Conservation (phyloP, 306 rosid species). For the Glycine soja region DNA sequence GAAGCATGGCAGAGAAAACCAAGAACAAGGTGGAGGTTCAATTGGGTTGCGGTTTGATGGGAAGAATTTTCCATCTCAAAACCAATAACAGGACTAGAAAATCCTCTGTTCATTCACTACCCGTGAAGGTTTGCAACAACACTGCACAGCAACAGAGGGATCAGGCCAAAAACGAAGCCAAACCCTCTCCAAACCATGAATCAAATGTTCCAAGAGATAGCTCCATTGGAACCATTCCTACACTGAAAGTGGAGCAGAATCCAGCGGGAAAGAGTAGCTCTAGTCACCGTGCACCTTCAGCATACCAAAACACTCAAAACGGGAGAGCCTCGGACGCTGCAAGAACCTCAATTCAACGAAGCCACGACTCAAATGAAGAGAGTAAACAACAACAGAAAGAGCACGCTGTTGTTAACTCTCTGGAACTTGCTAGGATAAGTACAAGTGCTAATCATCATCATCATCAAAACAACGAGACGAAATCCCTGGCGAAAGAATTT, state of each 20-base stretch:
- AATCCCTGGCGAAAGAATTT: constrained; percentile 49
- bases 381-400: neutral
- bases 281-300: constrained; percentile 49
- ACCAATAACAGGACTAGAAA: constrained; percentile 65
- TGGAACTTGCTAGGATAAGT: constrained; percentile 58
- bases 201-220: constrained; percentile 33
- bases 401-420: constrained; percentile 21
- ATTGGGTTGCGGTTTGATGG: constrained; percentile 71
- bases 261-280: constrained; percentile 9
- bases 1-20: constrained; percentile 59
- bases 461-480: constrained; percentile 49
- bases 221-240: neutral
- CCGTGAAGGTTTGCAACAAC: constrained; percentile 48
- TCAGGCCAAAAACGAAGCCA: constrained; percentile 39
- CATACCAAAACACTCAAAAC: constrained; percentile 48
- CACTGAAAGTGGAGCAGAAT: too few species aligned
- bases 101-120: constrained; percentile 79
- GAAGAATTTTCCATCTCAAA: constrained; percentile 63
- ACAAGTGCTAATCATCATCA: constrained; percentile 19
- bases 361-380: constrained; percentile 43
- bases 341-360: constrained; percentile 62
- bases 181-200: constrained; percentile 38
- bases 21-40: constrained; percentile 51
- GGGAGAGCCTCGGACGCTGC: constrained; percentile 69
- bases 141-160: constrained; percentile 42